Evolutionary conservation across 192 early-diverging fungal genomes (phyloP), one percentile per base, ranked within the genome.

Genomic region (Coemansia sp.): DNA sequence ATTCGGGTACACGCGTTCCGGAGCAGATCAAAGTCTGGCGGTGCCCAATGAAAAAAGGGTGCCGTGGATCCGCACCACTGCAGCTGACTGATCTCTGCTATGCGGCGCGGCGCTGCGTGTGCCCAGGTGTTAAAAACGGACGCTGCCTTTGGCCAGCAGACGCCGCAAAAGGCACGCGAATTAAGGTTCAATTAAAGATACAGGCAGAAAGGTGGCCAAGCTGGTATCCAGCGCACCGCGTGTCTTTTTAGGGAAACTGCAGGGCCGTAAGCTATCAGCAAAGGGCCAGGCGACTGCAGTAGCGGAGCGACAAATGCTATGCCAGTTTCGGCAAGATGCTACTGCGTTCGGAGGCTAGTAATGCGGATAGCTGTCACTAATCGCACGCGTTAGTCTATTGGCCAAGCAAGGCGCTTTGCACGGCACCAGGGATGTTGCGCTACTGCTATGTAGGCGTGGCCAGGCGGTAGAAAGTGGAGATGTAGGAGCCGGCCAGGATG

Each of bases 1-100:
- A 54, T 28, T 26, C 52, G 52, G 52, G 52, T 54, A 28, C 52
- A 28, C 25, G 52, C 52, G 52, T 26, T 34, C 23, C 24, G 34
- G 14, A 28, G 28, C 24, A 54, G 52, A 54, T 54, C 52, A 17
- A 52, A 52, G 50, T 5, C 50, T 52, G 24, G 50, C 5, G 10
- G 50, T 14, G 28, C 8, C 52, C 52, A 54, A 54, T 28, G 28
- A 54, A 54, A 52, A 52, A 21, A 21, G 24, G 21, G 10, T 9
- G 24, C 52, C 25, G 23, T n/a, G 52, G 25, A 15, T 54, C 52
- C n/a, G 24, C 12, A 17, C 23, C 11, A 15, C 52, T 5, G 52
- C 46, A 48, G 18, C 46, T 48, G 46, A 48, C 46, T 48, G 46
- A 48, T 48, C 46, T 18, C n/a, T 17, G 15, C 18, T 48, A 7